A percentile compares a stretch with the other conserved stretches of the same genome.
Evolutionary conservation across 176 grass and related monocot species (phyloP).

Genomic region (bread wheat (Triticum aestivum)): DNA sequence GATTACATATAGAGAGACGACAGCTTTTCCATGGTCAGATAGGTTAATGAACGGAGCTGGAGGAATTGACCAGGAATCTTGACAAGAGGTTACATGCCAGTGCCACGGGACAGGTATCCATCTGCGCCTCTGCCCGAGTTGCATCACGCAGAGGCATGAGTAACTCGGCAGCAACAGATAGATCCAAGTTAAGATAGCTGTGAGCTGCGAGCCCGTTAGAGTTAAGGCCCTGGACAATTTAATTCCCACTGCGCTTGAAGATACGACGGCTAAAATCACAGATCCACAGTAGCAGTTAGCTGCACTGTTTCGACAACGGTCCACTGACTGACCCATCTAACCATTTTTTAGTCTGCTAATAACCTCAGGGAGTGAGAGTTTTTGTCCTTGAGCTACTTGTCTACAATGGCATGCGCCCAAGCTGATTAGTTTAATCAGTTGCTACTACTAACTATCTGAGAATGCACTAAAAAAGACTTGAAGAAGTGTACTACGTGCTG

Average conservation of each 20-base stretch:
- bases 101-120: not conserved
- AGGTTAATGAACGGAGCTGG: not conserved
- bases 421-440: not conserved
- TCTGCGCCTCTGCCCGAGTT: constrained; percentile 10
- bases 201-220: not conserved
- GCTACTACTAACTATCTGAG: not conserved
- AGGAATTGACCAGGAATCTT: constrained; percentile 14
- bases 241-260: not conserved
- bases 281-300: not conserved
- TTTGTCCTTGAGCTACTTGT: not conserved
- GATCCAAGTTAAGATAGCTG: constrained; percentile 23
- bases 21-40: not conserved
- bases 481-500: not conserved
- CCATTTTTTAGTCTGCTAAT: not conserved
- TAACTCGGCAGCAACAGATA: constrained; percentile 18
- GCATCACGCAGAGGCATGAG: constrained; percentile 11
- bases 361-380: not conserved
- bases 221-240: constrained; percentile 10
- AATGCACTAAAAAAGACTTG: not conserved
- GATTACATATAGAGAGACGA: not conserved
- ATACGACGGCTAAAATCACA: not conserved
- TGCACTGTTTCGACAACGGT: not conserved
- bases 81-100: constrained; percentile 23
- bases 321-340: not conserved
- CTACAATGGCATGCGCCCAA: not conserved